Evolutionary conservation across 495 filamentous ascomycete species (phyloP).

Genomic region (Sordaria brevicollis): DNA sequence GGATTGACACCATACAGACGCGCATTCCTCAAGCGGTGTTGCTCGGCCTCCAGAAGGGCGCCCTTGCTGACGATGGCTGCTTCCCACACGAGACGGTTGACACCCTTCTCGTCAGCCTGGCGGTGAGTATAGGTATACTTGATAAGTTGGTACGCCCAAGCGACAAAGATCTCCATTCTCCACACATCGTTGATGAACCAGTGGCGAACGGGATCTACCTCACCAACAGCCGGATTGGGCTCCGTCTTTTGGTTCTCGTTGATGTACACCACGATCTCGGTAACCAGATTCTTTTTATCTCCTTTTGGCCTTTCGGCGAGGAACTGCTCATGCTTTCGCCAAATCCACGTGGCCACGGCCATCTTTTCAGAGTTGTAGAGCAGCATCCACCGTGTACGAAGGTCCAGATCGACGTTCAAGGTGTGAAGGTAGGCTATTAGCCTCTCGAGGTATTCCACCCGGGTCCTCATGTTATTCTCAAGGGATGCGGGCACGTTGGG

Average conservation of each 20-base stretch:
- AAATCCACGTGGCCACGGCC: slow-evolving; percentile 70
- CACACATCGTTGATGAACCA: slow-evolving; percentile 75
- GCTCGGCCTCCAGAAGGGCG: slow-evolving; percentile 60
- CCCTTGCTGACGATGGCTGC: slow-evolving; percentile 69
- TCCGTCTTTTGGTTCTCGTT: slow-evolving; percentile 59
- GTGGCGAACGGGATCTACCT: slow-evolving; percentile 63
- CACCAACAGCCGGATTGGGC: slow-evolving; percentile 42
- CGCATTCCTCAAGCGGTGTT: slow-evolving; percentile 59
- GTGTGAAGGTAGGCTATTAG: slow-evolving; percentile 59
- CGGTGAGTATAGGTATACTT: slow-evolving; percentile 51
- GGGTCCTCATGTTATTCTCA: slow-evolving; percentile 64
- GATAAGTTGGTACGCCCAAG: slow-evolving; percentile 64
- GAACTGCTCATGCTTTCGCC: slow-evolving; percentile 60
- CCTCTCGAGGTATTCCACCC: slow-evolving; percentile 57
- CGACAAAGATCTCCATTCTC: slow-evolving; percentile 61
- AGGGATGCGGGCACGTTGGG: slow-evolving; percentile 59
- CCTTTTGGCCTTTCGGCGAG: slow-evolving; percentile 31
- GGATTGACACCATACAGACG: slow-evolving; percentile 58
- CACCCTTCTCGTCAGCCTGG: slow-evolving; percentile 33
- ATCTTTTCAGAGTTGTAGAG: slow-evolving; percentile 89
- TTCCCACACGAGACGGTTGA: slow-evolving; percentile 52
- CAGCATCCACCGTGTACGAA: slow-evolving; percentile 61
- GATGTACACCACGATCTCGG: slow-evolving; percentile 58
- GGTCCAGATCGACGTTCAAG: slow-evolving; percentile 44
- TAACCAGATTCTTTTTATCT: slow-evolving; percentile 47